Evolutionary conservation across 2,329 filamentous ascomycete species (phyloP), one percentile per base, ranked within the genome.

Genomic region (Epichloe baconii): DNA sequence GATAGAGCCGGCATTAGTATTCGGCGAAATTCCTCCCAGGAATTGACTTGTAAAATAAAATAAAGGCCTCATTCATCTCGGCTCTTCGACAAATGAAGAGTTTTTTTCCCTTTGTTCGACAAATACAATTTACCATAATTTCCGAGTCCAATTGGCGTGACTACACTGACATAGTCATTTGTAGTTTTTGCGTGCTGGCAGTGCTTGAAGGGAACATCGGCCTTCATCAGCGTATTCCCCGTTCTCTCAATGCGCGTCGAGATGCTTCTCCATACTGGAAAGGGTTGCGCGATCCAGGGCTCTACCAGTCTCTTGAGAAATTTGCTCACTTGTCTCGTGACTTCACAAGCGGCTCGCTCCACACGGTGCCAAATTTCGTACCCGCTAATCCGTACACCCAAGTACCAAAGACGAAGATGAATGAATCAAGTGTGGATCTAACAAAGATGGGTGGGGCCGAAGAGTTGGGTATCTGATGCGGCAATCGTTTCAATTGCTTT

Each of bases 11-110:
- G 62, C 60, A 60, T 51, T 59, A 61, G 61, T 57, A 59, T 61
- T 61, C 55, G 59, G 56, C 61, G 60, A 36, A 50, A 57, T 62
- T 63, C 56, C 62, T 62, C 59, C 57, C 58, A 56, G 62, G 62
- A 64, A 66, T 58, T 58, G 59, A 65, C 61, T 65, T 69, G 67
- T 69, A 69, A 68, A 69, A 67, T 69, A 67, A 68, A 69, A 68
- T 6, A 26, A 69, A 67, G 62, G 46, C 62, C 64, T 67, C 65
- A 66, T 65, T 66, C 63, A 64, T 66, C 65, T 64, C 62, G 61
- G 56, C 63, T 63, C 61, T 64, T 63, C 60, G 59, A 60, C 57
- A 59, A 53, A 62, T 53, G 58, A 61, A 63, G 59, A 61, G 53
- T 34, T 50, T 47, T 55, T 60, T 43, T 7, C 6, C 53, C 46